Base-by-base conservation (phyloP, 441 rosid genomes). In the Corymbia calophylla region DNA sequence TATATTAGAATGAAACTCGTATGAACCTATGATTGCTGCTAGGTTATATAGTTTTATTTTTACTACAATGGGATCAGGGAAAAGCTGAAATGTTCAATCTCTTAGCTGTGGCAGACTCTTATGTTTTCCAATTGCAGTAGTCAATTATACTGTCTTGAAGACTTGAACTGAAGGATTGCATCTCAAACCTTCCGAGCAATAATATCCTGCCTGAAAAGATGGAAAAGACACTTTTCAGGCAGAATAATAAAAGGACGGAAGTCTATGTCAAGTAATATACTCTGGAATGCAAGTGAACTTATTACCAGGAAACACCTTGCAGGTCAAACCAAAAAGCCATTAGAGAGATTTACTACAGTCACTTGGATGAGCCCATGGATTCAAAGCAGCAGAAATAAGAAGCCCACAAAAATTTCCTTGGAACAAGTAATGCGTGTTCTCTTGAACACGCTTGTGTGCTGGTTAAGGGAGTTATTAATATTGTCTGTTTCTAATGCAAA, bases 201-300 rank as follows among this genome's bases (percentile, higher is more conserved):
- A 9, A 39, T 39, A 73, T 73, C 8, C 94, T 98, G 99, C 95
- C 99, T 98, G 98, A 89, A 94, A 93, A 92, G 87, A 94, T 54
- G 89, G 87, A 86, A 92, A 68, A 93, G 89, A 87, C 56, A 86
- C 15, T 39, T 19, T 73, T 35, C 2, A 73, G 82, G 49, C 82
- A 39, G 49, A 19, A 39, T 49, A 73, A 35, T 73, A 6, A 35
- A 49, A 73, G 16, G 82, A 35, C 16, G 8, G 21, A 39, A 73
- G 82, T 21, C 49, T 73, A 21, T 35, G 82, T 21, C 27, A 29
- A 73, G 82, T 68, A 73, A 73, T 39, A 73, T 19, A 73, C 82
- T 73, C 82, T 5, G 16, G 82, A 31, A 86, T 53, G 23, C 12
- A 55, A n/a, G n/a, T 39, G 70, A 11, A 23, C 8, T 86, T 58